Evolutionary conservation across 306 rosid species (phyloP), one percentile per base, ranked within the genome.

Genomic region (Cucurbita argyrosperma): DNA sequence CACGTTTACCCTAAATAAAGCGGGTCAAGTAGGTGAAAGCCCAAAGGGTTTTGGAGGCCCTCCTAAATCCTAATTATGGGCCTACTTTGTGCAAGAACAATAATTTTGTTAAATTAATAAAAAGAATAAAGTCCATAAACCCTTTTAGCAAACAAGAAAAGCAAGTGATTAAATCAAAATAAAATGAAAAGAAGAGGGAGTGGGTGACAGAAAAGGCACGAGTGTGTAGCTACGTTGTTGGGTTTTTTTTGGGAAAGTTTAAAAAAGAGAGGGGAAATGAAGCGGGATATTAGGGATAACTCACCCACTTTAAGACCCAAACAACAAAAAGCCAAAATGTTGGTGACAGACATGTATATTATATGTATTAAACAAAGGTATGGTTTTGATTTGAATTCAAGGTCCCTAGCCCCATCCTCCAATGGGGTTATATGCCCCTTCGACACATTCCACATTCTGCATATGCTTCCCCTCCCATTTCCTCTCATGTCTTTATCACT

Each of bases 251-350:
- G 62, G 16, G 66, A 60, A 35, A 60, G 45, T 30, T 30, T 30
- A 2, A 2, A 30, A 30, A 18, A 14, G 18, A 12, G 14, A 14
- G 18, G 54, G 54, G 7, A 14, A 46, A 2, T 2, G 39, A 67
- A 67, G 72, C 54, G 72, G 72, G 55, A 67, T 43, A 67, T 10
- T 67, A 19, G 72, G 72, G 72, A 67, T 21, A 43, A 11, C 54
- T 67, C 54, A 45, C 53, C 72, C 54, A 66, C 72, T 66, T 66
- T 66, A 43, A 10, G 18, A 21, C n/a, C 54, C 71, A 49, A 49
- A 12, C 53, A 42, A 40, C 14, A 40, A 64, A 64, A 64, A 42
- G 51, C 4, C 35, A 8, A 39, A 23, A 16, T 57, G 4, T 43
- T 8, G 13, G 45, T 23, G 35, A 40, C 18, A 61, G 67, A 57